Conservation (phyloP, 2,329 filamentous ascomycete genomes). For the Scolecobasidium constrictum region DNA sequence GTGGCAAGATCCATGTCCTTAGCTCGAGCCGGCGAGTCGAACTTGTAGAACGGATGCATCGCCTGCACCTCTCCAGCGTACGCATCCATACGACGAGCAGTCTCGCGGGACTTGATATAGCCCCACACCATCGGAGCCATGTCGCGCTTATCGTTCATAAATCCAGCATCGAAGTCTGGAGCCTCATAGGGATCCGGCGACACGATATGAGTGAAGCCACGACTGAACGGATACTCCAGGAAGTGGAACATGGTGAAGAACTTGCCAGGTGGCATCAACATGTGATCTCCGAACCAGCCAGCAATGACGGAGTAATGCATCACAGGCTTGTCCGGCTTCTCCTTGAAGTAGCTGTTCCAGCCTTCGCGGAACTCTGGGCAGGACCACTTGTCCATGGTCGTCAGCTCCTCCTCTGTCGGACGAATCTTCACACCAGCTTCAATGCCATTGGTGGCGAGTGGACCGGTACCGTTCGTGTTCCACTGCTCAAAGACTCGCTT, state of each 20-base stretch:
- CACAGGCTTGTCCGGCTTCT: slow-evolving; percentile 77
- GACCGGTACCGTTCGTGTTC: slow-evolving; percentile 69
- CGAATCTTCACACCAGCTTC: slow-evolving; percentile 71
- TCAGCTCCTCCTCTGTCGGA: slow-evolving; percentile 56
- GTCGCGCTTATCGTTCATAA: slow-evolving; percentile 78
- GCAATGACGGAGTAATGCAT: slow-evolving; percentile 60
- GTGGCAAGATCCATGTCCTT: slow-evolving; percentile 65
- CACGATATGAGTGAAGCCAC: slow-evolving; percentile 59
- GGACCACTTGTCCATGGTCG: slow-evolving; percentile 61
- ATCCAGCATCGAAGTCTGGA: slow-evolving; percentile 70
- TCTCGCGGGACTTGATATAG: slow-evolving; percentile 74
- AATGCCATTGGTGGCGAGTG: slow-evolving; percentile 67
- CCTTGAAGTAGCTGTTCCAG: slow-evolving; percentile 74
- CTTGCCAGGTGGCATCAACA: slow-evolving; percentile 59
- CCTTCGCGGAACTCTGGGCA: slow-evolving; percentile 62
- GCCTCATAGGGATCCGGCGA: slow-evolving; percentile 62
- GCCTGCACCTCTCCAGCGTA: slow-evolving; percentile 59
- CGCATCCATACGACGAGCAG: slow-evolving; percentile 64
- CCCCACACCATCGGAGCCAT: slow-evolving; percentile 75
- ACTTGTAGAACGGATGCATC: slow-evolving; percentile 62
- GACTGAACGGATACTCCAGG: slow-evolving; percentile 66
- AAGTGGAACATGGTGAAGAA: slow-evolving; percentile 83
- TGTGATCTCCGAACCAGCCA: slow-evolving; percentile 29
- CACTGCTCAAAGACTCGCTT: slow-evolving; percentile 67
- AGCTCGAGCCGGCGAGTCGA: slow-evolving; percentile 57